These are phyloP conservation scores for Blastocrithidia nonstop DNA, from an alignment of 208 protist species.

Conservation along the genomic window DNA sequence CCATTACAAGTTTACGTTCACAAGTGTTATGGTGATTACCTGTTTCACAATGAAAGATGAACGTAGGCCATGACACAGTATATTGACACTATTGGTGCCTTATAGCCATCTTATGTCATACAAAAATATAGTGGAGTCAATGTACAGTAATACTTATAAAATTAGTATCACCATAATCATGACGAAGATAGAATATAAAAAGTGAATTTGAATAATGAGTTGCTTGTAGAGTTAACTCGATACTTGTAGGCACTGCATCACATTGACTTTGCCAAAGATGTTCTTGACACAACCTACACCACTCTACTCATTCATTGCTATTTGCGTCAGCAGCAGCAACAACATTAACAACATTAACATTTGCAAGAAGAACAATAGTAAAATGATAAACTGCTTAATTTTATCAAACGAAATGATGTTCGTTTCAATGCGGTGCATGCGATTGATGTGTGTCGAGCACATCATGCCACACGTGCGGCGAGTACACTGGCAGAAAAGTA, in stretches of 20 bases:
- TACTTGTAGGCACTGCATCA: neutral
- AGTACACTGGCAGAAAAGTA: constrained; percentile 18
- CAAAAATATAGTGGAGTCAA: constrained; percentile 90
- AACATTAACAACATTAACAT: too few species aligned
- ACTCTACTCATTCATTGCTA: constrained; percentile 95
- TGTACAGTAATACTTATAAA: constrained; percentile 86
- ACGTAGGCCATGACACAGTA: constrained; percentile 89
- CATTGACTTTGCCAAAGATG: too few species aligned
- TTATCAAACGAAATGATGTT: constrained; percentile 81
- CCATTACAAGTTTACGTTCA: too few species aligned
- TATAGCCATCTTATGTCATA: constrained; percentile 96
- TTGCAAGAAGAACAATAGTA: too few species aligned
- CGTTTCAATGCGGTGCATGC: constrained; percentile 90
- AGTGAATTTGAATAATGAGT: neutral
- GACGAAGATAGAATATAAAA: neutral
- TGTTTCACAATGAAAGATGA: too few species aligned
- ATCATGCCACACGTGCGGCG: constrained; percentile 78
- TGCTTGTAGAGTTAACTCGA: neutral
- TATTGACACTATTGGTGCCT: constrained; percentile 81
- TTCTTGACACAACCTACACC: constrained; percentile 90
- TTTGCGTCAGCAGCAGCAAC: constrained; percentile 91
- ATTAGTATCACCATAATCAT: constrained; percentile 56
- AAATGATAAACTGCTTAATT: constrained; percentile 70
- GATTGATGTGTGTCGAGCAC: constrained; percentile 87
- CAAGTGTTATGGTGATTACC: neutral